Evolutionary conservation across 106 monocot species (phyloP).

Genomic region (Cymbidium sinense): DNA sequence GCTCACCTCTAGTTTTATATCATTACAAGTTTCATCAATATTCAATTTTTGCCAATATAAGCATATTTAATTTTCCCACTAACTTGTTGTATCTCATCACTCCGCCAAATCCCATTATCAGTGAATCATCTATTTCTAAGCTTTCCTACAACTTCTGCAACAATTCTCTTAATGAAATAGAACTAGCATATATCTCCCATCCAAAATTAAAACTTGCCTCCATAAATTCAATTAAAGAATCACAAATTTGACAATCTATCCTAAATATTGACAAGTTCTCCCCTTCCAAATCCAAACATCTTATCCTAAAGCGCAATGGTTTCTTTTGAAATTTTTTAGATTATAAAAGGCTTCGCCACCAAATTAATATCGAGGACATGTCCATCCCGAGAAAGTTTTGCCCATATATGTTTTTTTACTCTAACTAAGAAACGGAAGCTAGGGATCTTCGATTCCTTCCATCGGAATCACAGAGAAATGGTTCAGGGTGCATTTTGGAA

Average conservation of each 20-base stretch:
- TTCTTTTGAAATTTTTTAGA: too few species aligned
- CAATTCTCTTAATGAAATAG: neutral
- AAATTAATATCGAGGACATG: neutral
- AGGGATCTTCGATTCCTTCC: neutral
- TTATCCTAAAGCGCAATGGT: neutral
- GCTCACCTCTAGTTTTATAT: neutral
- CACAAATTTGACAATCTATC: neutral
- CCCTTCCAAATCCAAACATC: neutral
- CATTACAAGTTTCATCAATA: neutral
- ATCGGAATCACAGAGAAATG: neutral
- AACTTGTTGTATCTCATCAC: neutral
- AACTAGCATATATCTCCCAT: too few species aligned
- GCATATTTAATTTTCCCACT: neutral
- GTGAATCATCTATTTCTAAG: neutral
- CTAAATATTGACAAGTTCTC: neutral
- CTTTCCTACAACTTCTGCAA: neutral
- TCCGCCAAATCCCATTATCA: neutral
- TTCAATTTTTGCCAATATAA: neutral
- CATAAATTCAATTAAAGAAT: neutral
- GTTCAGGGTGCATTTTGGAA: neutral
- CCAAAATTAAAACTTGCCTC: too few species aligned
- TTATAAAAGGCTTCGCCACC: neutral
- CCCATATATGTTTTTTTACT: neutral
- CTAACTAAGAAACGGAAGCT: neutral
- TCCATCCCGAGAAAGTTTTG: neutral